These are phyloP conservation scores for Acer yangbiense DNA, from an alignment of 345 rosid genomes.

Conservation along the genomic window DNA sequence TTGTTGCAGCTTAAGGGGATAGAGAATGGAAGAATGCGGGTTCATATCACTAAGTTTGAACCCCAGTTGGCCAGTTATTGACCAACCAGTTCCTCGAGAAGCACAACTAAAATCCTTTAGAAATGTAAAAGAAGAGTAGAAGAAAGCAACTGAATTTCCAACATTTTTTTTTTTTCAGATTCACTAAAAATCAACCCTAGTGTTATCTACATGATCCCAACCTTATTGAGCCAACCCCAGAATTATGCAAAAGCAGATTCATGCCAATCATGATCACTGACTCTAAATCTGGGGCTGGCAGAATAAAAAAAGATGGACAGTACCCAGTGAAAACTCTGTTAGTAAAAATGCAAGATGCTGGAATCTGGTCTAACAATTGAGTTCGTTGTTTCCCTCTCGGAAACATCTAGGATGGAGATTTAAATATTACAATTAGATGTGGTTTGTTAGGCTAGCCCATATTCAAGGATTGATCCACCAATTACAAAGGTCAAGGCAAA, in stretches of 20 bases:
- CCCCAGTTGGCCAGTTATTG: background rate
- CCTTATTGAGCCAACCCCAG: conserved; percentile 7
- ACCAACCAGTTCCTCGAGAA: background rate
- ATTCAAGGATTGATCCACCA: background rate
- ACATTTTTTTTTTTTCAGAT: background rate
- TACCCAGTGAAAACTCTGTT: background rate
- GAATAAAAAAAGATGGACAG: background rate
- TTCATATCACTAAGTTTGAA: background rate
- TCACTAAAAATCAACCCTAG: conserved; percentile 1
- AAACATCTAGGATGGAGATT: background rate
- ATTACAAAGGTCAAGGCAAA: background rate
- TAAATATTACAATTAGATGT: background rate
- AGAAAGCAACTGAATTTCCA: conserved; percentile 5
- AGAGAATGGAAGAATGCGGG: background rate
- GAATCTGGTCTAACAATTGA: background rate
- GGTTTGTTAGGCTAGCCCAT: background rate
- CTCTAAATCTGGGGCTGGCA: background rate
- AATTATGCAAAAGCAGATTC: background rate
- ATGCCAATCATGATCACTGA: background rate
- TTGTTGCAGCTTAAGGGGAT: background rate
- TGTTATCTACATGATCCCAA: background rate
- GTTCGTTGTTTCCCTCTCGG: background rate
- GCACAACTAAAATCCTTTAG: background rate
- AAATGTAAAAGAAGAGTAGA: background rate
- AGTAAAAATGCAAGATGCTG: conserved; percentile 3